Conservation (phyloP, 306 rosid genomes). For the Erythrophleum fordii region DNA sequence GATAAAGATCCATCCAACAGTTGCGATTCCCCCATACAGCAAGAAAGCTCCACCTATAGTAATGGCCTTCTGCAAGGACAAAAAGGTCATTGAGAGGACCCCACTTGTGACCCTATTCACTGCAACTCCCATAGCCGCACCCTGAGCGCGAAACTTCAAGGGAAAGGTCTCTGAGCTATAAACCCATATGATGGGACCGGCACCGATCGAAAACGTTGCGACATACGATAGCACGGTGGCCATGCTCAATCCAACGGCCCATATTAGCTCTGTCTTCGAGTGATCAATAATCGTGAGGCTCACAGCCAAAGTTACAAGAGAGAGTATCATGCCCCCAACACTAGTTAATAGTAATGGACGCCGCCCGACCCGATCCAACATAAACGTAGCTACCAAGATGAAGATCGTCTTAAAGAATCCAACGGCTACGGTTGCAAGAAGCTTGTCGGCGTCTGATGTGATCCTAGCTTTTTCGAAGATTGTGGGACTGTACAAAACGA, state of each 20-base stretch:
- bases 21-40: slow-evolving; percentile 59
- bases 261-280: slow-evolving; percentile 29
- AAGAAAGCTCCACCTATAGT: slow-evolving; percentile 88
- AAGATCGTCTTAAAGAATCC: slow-evolving; percentile 68
- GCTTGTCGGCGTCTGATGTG: slow-evolving; percentile 28
- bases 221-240: slow-evolving; percentile 53
- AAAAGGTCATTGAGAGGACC: slow-evolving; percentile 69
- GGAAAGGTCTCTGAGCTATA: slow-evolving; percentile 86
- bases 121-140: slow-evolving; percentile 69
- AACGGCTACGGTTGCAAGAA: slow-evolving; percentile 83
- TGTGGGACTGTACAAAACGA: slow-evolving; percentile 76
- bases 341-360: slow-evolving; percentile 71
- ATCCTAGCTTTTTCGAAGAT: slow-evolving; percentile 79
- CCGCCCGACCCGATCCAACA: slow-evolving; percentile 74
- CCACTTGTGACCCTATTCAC: slow-evolving; percentile 69
- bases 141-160: slow-evolving; percentile 81
- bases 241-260: slow-evolving; percentile 66
- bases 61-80: slow-evolving; percentile 60
- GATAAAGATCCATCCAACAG: slow-evolving; percentile 70
- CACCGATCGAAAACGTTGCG: slow-evolving; percentile 74
- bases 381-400: slow-evolving; percentile 76
- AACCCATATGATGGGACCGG: slow-evolving; percentile 88
- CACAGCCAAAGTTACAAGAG: slow-evolving; percentile 49
- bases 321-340: slow-evolving; percentile 64
- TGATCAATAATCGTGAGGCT: slow-evolving; percentile 56